These are phyloP conservation scores for Sporisorium scitamineum DNA, from an alignment of 1,284 basidiomycete species.

Conservation along the genomic window DNA sequence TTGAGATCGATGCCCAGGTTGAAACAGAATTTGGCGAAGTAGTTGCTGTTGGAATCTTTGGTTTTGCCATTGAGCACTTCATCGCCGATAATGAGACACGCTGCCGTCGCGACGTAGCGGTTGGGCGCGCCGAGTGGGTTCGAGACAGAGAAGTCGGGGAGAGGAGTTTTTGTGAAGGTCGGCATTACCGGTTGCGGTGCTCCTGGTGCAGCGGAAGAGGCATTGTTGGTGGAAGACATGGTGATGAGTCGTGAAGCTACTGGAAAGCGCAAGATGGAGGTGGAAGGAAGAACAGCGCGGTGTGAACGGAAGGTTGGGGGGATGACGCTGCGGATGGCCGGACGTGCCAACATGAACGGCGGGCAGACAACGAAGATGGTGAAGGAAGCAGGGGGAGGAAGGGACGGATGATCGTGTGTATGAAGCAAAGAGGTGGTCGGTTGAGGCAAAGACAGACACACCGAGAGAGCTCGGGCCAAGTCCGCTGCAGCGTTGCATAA, in stretches of 20 bases:
- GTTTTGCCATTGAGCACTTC: slow-evolving; percentile 77
- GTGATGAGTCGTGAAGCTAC: neutral
- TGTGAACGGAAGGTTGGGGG: no score
- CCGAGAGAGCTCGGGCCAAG: slow-evolving; percentile 12
- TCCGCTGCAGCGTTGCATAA: slow-evolving; percentile 32
- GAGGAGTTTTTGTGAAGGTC: slow-evolving; percentile 45
- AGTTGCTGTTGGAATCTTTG: slow-evolving; percentile 81
- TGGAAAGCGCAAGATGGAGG: neutral
- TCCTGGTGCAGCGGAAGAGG: neutral
- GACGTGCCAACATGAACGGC: slow-evolving; percentile 12
- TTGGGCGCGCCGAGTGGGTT: slow-evolving; percentile 52
- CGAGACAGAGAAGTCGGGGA: slow-evolving; percentile 21
- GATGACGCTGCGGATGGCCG: neutral
- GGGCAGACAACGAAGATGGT: neutral
- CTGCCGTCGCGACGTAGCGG: slow-evolving; percentile 54
- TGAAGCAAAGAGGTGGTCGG: neutral
- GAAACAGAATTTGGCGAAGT: slow-evolving; percentile 70
- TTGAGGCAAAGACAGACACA: neutral
- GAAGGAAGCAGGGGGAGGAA: neutral
- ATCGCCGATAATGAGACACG: slow-evolving; percentile 74
- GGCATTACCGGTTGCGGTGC: slow-evolving; percentile 33
- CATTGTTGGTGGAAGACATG: slow-evolving; percentile 10
- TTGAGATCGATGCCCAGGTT: slow-evolving; percentile 68
- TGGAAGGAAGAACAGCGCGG: neutral
- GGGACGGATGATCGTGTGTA: neutral